Evolutionary conservation across 768 basidiomycete genomes (phyloP).

Genomic region (Zangia roseola): DNA sequence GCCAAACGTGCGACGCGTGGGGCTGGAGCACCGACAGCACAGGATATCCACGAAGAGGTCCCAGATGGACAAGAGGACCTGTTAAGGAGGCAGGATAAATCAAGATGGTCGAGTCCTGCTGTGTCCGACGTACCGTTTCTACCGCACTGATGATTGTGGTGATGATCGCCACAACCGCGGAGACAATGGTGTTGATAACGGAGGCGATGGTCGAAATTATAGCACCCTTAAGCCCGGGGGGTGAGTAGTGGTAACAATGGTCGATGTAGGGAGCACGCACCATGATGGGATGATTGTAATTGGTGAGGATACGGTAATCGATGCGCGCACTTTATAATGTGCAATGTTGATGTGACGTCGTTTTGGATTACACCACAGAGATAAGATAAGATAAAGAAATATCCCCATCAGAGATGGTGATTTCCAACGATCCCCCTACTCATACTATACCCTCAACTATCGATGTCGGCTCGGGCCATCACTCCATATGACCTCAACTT

Average conservation of each 20-base stretch:
- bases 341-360: too few species aligned
- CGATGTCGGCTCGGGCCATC: background rate
- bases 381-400: too few species aligned
- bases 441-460: too few species aligned
- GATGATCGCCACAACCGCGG: constrained; percentile 55
- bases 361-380: too few species aligned
- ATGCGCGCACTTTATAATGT: background rate
- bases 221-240: constrained; percentile 44
- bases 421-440: too few species aligned
- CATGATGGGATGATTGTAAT: background rate
- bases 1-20: constrained; percentile 12
- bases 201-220: constrained; percentile 62
- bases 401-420: too few species aligned
- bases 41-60: constrained; percentile 53
- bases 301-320: background rate
- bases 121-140: constrained; percentile 46
- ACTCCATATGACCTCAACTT: constrained; percentile 42
- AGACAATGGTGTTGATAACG: constrained; percentile 57
- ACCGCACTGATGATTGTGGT: constrained; percentile 53
- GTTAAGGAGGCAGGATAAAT: background rate
- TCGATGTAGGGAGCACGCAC: background rate
- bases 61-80: constrained; percentile 68
- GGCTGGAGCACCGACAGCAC: constrained; percentile 39
- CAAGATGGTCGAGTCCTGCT: background rate
- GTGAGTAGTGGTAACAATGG: background rate